Evolutionary conservation across 768 basidiomycete species (phyloP), one percentile per base, ranked within the genome.

Genomic region (Termitomyces sp.): DNA sequence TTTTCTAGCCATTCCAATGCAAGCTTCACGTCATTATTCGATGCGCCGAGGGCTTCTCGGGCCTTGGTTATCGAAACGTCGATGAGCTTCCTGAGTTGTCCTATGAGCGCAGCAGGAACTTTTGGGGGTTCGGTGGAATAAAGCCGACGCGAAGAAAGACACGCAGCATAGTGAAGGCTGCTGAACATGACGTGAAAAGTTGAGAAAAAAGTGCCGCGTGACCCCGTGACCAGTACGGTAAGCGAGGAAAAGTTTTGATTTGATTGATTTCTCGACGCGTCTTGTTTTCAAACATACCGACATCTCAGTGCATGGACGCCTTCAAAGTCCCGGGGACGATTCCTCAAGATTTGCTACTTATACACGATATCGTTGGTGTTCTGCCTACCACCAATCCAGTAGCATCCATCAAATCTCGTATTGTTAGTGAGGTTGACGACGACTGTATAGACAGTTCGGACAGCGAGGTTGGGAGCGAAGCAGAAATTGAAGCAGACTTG

Each of bases 31-130:
- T 93, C 82, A 73, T 91, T 89, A 64, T 86, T 80, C 29, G 84
- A 79, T 25, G 85, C 83, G 49, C 70, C 67, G 50, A 98, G 87
- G 2, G 96, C 95, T 68, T 95, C 90, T 35, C 88, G 84, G 29
- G 95, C 96, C 73, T 94, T 93, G 42, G 80, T 76, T 60, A 98
- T 84, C 7, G 94, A 91, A 46, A 94, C 89, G 45, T 86, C 84
- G 42, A 81, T 88, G 62, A 79, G 77, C 69, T 89, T 91, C 59
- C 96, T 84, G 39, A 98, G 81, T 68, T 93, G 84, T 1, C 90
- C 89, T 59, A 98, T 86, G 52, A 95, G 84, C 52, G 86, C 83
- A 31, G 92, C 67, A 12, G 89, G 79, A 0, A 86, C 76, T 65
- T 87, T 91, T 51, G 71, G 61, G 3, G 65, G 39, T 22, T 68